Base-by-base conservation (phyloP, 257 asterid genomes). In the Craterostigma plantagineum region DNA sequence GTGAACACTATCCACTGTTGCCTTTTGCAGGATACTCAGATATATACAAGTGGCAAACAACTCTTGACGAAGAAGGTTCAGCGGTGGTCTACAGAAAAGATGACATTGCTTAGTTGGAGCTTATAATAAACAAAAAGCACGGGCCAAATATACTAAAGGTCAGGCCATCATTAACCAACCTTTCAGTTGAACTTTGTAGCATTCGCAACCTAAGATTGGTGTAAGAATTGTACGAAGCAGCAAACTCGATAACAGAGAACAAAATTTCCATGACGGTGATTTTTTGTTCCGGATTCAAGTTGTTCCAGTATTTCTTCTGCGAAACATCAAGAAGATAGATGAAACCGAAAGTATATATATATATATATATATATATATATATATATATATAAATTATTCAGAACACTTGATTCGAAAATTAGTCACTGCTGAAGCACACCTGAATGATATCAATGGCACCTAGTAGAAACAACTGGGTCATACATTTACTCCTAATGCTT, bases 21-120 rank as follows among this genome's bases (percentile, higher is more conserved):
- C 50, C 77, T 83, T 83, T 51, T 90, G 95, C 57, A 90, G 79
- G 59, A 90, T 68, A 68, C 82, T 92, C 51, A 90, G 66, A 64
- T 90, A 90, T 67, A 90, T 73, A 69, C 79, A 70, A 4, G 98
- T 79, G 57, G 92, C 98, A 57, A 92, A 77, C 58, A 90, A 61
- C 65, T 90, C 98, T 64, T 90, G 98, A 45, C 98, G 98, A 43
- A 90, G 93, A 77, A 90, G 98, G 70, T 90, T 90, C 62, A 71
- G 65, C 5, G 95, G 92, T 48, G 84, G 93, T 72, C 98, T 90
- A 70, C 43, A 51, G 45, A 54, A 59, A 45, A 57, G 54, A 44
- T n/a, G 8, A 11, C 43, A 38, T 7, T 43, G 56, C 17, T 45
- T 16, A 42, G 46, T 41, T 15, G n/a, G n/a, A n/a, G n/a, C n/a